A percentile compares a stretch with the other conserved stretches of the same genome.
Evolutionary conservation across 345 rosid species (phyloP).

Genomic region (Syzygium grande): DNA sequence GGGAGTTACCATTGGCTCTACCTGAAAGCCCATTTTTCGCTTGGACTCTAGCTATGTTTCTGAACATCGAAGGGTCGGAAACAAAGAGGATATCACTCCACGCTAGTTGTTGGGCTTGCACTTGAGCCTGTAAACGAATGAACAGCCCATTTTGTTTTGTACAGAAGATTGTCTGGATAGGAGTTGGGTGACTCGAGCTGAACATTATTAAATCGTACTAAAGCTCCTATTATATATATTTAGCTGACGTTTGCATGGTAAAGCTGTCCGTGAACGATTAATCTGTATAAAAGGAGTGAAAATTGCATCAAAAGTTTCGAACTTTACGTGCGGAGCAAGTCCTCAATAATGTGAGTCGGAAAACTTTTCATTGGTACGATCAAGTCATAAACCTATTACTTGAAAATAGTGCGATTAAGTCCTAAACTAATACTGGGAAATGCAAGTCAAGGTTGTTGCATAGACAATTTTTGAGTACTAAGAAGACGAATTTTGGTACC

Average conservation of each 20-base stretch:
- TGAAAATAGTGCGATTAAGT: not conserved
- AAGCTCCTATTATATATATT: not conserved
- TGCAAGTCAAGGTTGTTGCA: not conserved
- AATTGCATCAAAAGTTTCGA: not conserved
- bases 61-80: not conserved
- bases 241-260: not conserved
- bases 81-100: too few species aligned
- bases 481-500: fast-evolving
- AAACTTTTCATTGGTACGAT: too few species aligned
- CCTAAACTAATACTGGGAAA: not conserved
- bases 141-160: not conserved
- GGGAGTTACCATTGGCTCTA: not conserved
- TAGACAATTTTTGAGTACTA: not conserved
- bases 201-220: not conserved
- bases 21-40: not conserved
- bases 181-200: not conserved
- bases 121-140: not conserved
- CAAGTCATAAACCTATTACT: too few species aligned
- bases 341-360: too few species aligned
- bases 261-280: not conserved
- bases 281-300: not conserved
- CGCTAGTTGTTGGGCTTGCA: too few species aligned
- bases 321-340: too few species aligned
- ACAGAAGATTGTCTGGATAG: not conserved
- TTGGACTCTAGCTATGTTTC: not conserved